Evolutionary conservation across 768 basidiomycete genomes (phyloP), one percentile per base, ranked within the genome.

Genomic region (Rhizopogon roseolus): DNA sequence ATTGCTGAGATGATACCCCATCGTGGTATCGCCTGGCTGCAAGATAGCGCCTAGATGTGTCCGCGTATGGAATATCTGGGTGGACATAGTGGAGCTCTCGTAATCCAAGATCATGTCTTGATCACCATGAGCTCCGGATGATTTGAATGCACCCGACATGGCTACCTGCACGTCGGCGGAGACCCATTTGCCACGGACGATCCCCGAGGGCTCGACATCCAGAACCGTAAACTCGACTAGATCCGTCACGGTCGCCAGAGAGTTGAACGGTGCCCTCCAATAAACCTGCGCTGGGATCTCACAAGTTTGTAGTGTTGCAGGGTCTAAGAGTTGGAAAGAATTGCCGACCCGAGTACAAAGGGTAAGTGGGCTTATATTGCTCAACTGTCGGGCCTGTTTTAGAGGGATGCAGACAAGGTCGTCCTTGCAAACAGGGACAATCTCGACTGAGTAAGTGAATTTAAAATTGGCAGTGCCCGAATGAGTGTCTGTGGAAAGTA

Each of bases 401-500:
- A 74, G 69, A 3, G 94, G 92, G 36, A 99, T 77, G 66, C 90
- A 93, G 19, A 98, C 88, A 27, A 99, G 81, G 71, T 99, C 97
- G 66, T 98, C 97, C 68, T 98, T 98, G 77, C 97, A 99, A 53
- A 99, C 84, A 0, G 97, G 94, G 4, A 88, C 82, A 64, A 99
- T 97, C 72, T 98, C 96, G 60, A 98, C 90, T 5, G 95, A 97
- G 76, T 93, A 98, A 5, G 94, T 93, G 71, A 90, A 95, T 72
- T 96, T 98, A 80, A 90, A 97, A 72, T 92, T 98, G 34, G 96
- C 90, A 4, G 94, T 97, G 59, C 82, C 83, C 45, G 88, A 83
- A 69, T 99, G 96, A 1, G 88, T 93, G 67, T 99, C 97, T 22
- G 87, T 77, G 6, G 95, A 97, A 29, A 98, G 80, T 8, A 99